Conservation (phyloP, 75 land plant genomes). For the Gnetum montanum region DNA sequence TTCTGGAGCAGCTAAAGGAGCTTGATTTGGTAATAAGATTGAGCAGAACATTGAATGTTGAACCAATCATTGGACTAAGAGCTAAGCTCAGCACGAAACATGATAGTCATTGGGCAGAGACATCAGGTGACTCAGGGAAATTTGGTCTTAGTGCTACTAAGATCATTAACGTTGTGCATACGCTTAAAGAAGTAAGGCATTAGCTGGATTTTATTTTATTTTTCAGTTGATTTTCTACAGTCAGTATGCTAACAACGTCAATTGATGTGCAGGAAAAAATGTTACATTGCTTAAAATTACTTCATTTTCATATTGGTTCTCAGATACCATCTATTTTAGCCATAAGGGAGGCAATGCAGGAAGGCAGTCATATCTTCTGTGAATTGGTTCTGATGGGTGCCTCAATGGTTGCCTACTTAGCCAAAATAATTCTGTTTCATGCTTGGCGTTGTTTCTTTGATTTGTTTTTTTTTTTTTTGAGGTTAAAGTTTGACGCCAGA, state of each 20-base stretch:
- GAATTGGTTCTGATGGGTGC: conserved; percentile 45
- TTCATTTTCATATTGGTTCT: conserved; percentile 46
- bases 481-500: too few species aligned
- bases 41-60: conserved; percentile 16
- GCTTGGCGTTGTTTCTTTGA: too few species aligned
- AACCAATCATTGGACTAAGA: conserved; percentile 31
- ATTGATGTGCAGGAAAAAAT: conserved; percentile 27
- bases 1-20: conserved; percentile 28
- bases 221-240: too few species aligned
- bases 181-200: conserved; percentile 22
- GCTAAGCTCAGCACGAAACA: conserved; percentile 42
- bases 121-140: conserved; percentile 43
- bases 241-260: conserved; percentile 5
- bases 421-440: background rate
- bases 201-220: background rate
- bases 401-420: conserved; percentile 15
- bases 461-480: too few species aligned
- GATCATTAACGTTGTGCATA: conserved; percentile 27
- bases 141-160: conserved; percentile 32
- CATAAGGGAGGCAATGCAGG: conserved; percentile 33
- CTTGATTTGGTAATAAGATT: conserved; percentile 29
- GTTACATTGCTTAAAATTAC: conserved; percentile 37
- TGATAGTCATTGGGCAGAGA: conserved; percentile 37
- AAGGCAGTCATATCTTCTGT: conserved; percentile 38
- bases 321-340: conserved; percentile 29